These are phyloP conservation scores for Boletus bicolor DNA, from an alignment of 768 basidiomycete species.

Conservation along the genomic window DNA sequence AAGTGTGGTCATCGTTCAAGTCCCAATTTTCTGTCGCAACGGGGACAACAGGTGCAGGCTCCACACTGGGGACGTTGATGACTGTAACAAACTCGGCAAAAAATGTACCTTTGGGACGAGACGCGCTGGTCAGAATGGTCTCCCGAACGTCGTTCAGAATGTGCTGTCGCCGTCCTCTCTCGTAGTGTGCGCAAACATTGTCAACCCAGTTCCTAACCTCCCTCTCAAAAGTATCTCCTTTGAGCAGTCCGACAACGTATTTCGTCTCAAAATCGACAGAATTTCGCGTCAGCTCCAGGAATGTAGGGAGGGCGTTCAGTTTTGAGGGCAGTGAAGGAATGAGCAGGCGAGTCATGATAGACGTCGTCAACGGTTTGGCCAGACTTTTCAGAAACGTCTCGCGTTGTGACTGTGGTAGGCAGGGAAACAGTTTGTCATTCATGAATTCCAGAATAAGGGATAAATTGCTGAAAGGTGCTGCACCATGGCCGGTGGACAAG, in stretches of 20 bases:
- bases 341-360: slow-evolving; percentile 64
- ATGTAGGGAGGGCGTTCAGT: slow-evolving; percentile 55
- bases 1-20: slow-evolving; percentile 39
- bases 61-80: background rate
- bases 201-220: slow-evolving; percentile 68
- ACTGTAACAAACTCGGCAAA: slow-evolving; percentile 18
- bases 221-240: slow-evolving; percentile 44
- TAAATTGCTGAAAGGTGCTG: slow-evolving; percentile 49
- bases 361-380: slow-evolving; percentile 54
- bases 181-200: slow-evolving; percentile 70
- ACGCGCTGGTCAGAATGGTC: slow-evolving; percentile 42
- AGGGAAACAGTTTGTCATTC: slow-evolving; percentile 50
- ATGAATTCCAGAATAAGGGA: slow-evolving; percentile 62
- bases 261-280: slow-evolving; percentile 67
- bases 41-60: background rate
- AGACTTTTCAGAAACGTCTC: slow-evolving; percentile 54
- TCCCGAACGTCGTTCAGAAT: slow-evolving; percentile 62
- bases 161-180: slow-evolving; percentile 63
- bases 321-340: slow-evolving; percentile 68
- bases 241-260: slow-evolving; percentile 48
- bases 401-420: slow-evolving; percentile 47
- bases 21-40: slow-evolving; percentile 42
- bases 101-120: slow-evolving; percentile 24
- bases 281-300: slow-evolving; percentile 52
- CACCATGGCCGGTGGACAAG: slow-evolving; percentile 38